These are phyloP conservation scores for Herpotrichia juniperi DNA, from an alignment of 2,329 filamentous ascomycete genomes.

Conservation along the genomic window DNA sequence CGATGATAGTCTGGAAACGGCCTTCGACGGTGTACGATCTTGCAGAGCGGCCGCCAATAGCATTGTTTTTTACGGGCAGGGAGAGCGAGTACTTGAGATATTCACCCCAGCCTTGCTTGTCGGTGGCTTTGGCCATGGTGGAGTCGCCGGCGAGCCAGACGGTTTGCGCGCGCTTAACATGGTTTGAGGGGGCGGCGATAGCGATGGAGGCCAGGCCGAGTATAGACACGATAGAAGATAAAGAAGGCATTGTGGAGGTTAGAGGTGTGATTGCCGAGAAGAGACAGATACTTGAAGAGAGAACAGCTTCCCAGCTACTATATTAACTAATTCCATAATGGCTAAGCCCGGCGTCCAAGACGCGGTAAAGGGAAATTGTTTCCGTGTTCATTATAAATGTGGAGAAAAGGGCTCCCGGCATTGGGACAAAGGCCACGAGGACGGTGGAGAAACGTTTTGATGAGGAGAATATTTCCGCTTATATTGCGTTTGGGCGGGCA, in stretches of 20 bases:
- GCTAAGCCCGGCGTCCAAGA: neutral
- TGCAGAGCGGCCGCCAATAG: conserved; percentile 69
- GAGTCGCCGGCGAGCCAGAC: conserved; percentile 67
- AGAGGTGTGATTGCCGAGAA: neutral
- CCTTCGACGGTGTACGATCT: conserved; percentile 71
- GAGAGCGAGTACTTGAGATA: conserved; percentile 62
- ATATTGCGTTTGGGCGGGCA: neutral
- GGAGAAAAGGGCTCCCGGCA: neutral
- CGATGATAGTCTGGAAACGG: conserved; percentile 64
- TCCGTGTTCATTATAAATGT: neutral
- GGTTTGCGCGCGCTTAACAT: conserved; percentile 45
- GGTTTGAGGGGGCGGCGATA: conserved; percentile 26
- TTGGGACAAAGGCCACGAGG: neutral
- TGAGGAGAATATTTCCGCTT: neutral
- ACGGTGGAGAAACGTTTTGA: neutral
- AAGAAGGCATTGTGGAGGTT: conserved; percentile 21
- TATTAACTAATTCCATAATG: neutral
- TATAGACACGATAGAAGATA: conserved; percentile 23
- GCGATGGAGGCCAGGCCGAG: conserved; percentile 26
- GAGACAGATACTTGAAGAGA: neutral
- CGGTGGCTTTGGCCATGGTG: conserved; percentile 62
- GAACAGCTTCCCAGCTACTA: neutral
- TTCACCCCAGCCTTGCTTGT: conserved; percentile 65
- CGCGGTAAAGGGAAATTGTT: neutral
- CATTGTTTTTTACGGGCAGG: conserved; percentile 64